Base-by-base conservation (phyloP, 1,139 yeast species). In the Geotrichum europaeum region DNA sequence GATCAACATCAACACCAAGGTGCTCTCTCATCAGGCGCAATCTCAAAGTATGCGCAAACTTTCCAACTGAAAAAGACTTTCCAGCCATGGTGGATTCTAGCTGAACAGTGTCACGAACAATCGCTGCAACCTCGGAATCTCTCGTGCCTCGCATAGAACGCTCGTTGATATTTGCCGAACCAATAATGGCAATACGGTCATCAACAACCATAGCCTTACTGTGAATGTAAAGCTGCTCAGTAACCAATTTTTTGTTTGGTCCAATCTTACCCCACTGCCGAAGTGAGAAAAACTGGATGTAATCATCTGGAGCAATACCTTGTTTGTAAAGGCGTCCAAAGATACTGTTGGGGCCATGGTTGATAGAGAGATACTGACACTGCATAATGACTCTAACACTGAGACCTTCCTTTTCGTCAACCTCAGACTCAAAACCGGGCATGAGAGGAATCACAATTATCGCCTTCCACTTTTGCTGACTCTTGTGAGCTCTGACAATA, bases 401-500 rank as follows among this genome's bases (percentile, higher is more conserved):
- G 0, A 97, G 87, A 5, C 97, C 99, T 67, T 91, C 97, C 6
- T 96, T 89, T 66, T 89, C 84, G 72, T 94, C 98, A 45, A 95
- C 96, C 67, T 91, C 90, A 20, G 96, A 86, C 70, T 89, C 96
- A 72, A 95, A 95, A 0, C 99, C 99, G 1, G 99, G 99, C 96
- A 94, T 90, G 67, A 95, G 78, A 2, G 99, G 99, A 64, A 95
- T 90, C 5, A 94, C 82, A 64, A 94, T 86, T 22, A 91, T 82
- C 0, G 98, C 98, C 66, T 86, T 86, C 99, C 99, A 95, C 30
- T 78, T 74, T 60, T 85, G 87, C 3, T 85, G 84, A 64, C 87
- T 89, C 63, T 82, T 81, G 69, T 89, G 87, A 0, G 99, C 99
- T 57, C 91, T 81, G 40, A 91, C 87, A 60, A 94, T 91, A 69